These are phyloP conservation scores for Delonix regia DNA, from an alignment of 306 rosid genomes.

Conservation along the genomic window DNA sequence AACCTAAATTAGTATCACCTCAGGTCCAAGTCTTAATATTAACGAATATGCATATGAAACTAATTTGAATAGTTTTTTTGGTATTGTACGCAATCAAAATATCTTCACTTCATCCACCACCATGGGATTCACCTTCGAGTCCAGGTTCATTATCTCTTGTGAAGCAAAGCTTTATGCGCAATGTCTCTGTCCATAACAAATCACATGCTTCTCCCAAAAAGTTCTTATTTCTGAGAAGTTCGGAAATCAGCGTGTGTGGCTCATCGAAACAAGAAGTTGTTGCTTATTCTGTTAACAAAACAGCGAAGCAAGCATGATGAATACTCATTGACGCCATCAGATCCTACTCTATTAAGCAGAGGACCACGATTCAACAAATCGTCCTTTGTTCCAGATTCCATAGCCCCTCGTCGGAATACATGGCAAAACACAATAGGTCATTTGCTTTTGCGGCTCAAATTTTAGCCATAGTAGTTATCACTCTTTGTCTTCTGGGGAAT, in stretches of 20 bases:
- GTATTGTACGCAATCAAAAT: no score
- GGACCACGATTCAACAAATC: background rate
- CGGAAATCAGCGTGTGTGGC: background rate
- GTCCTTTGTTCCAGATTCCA: background rate
- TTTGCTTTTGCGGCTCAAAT: conserved; percentile 32
- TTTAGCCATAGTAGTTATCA: conserved; percentile 20
- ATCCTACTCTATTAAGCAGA: background rate
- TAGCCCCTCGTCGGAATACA: background rate
- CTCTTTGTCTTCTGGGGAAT: conserved; percentile 35
- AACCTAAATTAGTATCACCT: no score
- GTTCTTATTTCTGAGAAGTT: background rate
- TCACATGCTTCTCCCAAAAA: no score
- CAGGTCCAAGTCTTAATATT: no score
- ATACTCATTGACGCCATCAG: background rate
- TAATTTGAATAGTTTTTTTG: no score
- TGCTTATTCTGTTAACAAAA: background rate
- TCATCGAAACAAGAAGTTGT: background rate
- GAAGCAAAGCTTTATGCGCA: background rate
- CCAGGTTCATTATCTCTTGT: no score
- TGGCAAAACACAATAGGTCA: conserved; percentile 35
- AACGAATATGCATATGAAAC: no score
- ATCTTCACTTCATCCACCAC: no score
- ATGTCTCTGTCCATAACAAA: background rate
- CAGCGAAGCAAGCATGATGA: background rate
- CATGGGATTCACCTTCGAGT: no score